Evolutionary conservation across 805 yeast species (phyloP).

Genomic region (Ogataea saltuana): DNA sequence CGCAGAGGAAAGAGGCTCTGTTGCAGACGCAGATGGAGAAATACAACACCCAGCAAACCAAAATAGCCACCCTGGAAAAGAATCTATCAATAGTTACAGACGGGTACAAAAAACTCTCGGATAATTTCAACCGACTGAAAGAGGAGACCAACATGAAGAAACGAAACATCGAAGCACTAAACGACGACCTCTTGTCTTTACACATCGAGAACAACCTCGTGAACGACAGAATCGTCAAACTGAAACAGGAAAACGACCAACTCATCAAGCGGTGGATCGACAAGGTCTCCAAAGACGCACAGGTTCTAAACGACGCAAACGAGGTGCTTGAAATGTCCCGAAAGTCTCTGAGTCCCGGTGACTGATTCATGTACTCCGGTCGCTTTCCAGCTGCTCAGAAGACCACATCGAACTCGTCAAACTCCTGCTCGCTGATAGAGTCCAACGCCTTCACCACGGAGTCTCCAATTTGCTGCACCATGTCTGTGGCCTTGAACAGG

Average conservation of each 20-base stretch:
- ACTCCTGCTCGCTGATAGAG: constrained; percentile 42
- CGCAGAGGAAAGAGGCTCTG: constrained; percentile 4
- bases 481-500: constrained; percentile 53
- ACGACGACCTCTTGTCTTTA: constrained; percentile 49
- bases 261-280: constrained; percentile 46
- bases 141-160: constrained; percentile 42
- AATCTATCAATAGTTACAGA: constrained; percentile 25
- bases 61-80: constrained; percentile 18
- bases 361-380: background rate
- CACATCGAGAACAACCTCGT: constrained; percentile 53
- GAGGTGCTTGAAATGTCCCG: constrained; percentile 29
- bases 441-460: constrained; percentile 62
- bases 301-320: constrained; percentile 43
- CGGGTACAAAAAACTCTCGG: constrained; percentile 26
- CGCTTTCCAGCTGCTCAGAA: constrained; percentile 16
- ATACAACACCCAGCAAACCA: constrained; percentile 10
- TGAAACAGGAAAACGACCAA: constrained; percentile 40
- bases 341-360: constrained; percentile 15
- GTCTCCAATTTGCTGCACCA: constrained; percentile 63
- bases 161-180: constrained; percentile 47
- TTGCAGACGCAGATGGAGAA: constrained; percentile 12
- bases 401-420: constrained; percentile 33
- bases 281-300: constrained; percentile 44
- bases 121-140: constrained; percentile 21
- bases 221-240: constrained; percentile 32